These are phyloP conservation scores for Sarocladium kiliense DNA, from an alignment of 2,329 filamentous ascomycete genomes.

Conservation along the genomic window DNA sequence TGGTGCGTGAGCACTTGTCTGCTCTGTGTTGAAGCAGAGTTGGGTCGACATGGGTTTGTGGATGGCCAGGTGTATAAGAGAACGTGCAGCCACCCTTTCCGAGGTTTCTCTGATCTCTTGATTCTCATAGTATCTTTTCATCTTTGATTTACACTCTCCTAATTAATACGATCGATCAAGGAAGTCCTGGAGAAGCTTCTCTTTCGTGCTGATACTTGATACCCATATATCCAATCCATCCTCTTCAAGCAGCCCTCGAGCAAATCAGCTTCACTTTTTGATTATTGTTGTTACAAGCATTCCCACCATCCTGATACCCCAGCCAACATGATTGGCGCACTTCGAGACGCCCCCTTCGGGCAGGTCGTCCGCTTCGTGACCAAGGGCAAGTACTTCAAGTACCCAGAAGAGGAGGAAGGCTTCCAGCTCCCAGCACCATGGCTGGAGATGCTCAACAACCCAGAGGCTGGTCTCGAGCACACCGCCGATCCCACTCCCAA, in stretches of 20 bases:
- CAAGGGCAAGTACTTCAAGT: slow-evolving; percentile 46
- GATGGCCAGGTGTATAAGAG: neutral
- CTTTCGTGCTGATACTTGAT: too few relatives aligned
- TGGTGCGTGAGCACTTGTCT: neutral
- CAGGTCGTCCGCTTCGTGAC: slow-evolving; percentile 52
- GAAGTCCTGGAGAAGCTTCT: too few relatives aligned
- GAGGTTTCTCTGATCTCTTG: neutral
- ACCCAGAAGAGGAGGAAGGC: slow-evolving; percentile 53
- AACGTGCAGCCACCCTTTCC: neutral
- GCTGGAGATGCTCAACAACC: slow-evolving; percentile 28
- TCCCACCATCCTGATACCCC: neutral
- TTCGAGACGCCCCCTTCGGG: slow-evolving; percentile 54
- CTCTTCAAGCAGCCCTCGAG: too few relatives aligned
- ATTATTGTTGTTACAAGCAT: neutral
- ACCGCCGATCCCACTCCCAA: neutral
- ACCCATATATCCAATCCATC: too few relatives aligned
- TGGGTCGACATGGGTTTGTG: too few relatives aligned
- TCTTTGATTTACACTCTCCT: too few relatives aligned
- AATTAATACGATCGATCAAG: too few relatives aligned
- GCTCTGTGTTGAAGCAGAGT: neutral
- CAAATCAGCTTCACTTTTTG: too few relatives aligned
- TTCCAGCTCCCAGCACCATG: slow-evolving; percentile 45
- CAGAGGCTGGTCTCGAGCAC: slow-evolving; percentile 15
- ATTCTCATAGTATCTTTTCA: too few relatives aligned
- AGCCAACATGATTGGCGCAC: slow-evolving; percentile 22